phyloP scores from a whole-genome alignment of 148 eudicot genomes.

The Rhododendron mucronatum region DNA sequence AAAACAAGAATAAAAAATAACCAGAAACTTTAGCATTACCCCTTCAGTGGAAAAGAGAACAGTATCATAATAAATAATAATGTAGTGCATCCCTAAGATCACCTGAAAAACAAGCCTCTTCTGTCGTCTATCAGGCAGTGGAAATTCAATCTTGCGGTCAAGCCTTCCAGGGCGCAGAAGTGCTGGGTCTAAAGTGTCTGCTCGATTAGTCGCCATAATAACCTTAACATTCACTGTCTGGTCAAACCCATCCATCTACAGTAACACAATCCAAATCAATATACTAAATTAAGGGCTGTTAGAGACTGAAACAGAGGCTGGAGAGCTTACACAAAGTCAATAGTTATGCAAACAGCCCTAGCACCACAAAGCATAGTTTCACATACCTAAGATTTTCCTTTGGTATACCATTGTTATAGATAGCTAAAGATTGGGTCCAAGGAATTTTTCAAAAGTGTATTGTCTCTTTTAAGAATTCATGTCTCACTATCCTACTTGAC shows the following conservation, averaged over 20 bases:
- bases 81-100: neutral
- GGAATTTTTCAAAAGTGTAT: neutral
- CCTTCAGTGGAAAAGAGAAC: neutral
- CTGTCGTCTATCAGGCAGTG: conserved; percentile 86
- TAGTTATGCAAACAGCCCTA: neutral
- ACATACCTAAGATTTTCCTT: neutral
- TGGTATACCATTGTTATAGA: neutral
- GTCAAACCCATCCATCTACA: conserved; percentile 95
- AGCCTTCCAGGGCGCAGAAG: conserved; percentile 83
- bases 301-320: neutral
- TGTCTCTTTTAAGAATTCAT: neutral
- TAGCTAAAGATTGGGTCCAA: neutral
- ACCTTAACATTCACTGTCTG: conserved; percentile 92
- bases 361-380: neutral
- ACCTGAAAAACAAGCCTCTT: conserved; percentile 94
- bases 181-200: conserved; percentile 94
- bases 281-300: neutral
- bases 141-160: conserved; percentile 88
- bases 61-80: neutral
- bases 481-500: neutral
- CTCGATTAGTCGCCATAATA: conserved; percentile 90
- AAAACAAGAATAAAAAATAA: neutral
- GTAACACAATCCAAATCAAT: neutral
- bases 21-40: neutral
- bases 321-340: neutral